phyloP scores from a whole-genome alignment of 306 rosid genomes.

The Vigna angularis region DNA sequence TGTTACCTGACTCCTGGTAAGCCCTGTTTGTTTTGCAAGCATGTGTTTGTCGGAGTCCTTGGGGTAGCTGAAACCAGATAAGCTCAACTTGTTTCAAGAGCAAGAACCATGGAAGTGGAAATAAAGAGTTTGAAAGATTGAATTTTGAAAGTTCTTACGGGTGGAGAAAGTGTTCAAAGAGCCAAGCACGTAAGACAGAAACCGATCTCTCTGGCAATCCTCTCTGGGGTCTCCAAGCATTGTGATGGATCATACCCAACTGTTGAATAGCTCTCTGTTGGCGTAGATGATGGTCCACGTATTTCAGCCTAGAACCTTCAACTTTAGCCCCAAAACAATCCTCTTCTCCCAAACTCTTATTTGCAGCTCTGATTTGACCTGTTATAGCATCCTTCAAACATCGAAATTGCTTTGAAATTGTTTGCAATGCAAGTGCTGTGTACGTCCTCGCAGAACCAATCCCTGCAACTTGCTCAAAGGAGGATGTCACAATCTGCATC shows the following conservation, averaged over 20 bases:
- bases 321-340: slow-evolving; percentile 70
- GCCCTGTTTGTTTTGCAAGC: slow-evolving; percentile 99
- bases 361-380: slow-evolving; percentile 74
- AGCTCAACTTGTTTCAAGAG: slow-evolving; percentile 21
- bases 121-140: background rate
- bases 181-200: slow-evolving; percentile 99
- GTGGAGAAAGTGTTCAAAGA: slow-evolving; percentile 97
- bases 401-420: slow-evolving; percentile 92
- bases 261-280: slow-evolving; percentile 97
- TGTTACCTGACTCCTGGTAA: slow-evolving; percentile 92
- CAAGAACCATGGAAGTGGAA: background rate
- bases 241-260: slow-evolving; percentile 97
- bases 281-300: slow-evolving; percentile 86
- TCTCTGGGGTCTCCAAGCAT: slow-evolving; percentile 99
- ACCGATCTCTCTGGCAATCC: slow-evolving; percentile 97
- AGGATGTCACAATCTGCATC: slow-evolving; percentile 82
- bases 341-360: slow-evolving; percentile 89
- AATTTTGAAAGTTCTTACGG: slow-evolving; percentile 64
- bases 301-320: slow-evolving; percentile 89
- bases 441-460: slow-evolving; percentile 84
- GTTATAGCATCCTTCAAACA: slow-evolving; percentile 88
- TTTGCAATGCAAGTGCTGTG: slow-evolving; percentile 89
- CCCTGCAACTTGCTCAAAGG: slow-evolving; percentile 88
- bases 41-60: slow-evolving; percentile 95
- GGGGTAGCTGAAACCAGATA: slow-evolving; percentile 69